Conservation (phyloP, 257 asterid genomes). For the Solanum piurae region DNA sequence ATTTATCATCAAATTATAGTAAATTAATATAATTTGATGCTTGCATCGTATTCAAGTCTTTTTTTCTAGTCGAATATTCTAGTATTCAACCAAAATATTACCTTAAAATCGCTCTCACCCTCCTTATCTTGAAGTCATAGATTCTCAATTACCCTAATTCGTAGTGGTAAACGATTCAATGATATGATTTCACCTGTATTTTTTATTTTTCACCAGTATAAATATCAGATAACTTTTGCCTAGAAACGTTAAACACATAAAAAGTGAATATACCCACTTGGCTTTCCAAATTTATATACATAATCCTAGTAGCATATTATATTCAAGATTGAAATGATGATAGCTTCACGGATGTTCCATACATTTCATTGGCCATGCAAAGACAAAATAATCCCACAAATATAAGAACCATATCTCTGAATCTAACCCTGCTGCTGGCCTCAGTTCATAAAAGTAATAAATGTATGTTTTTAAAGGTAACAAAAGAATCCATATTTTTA, state of each 20-base stretch:
- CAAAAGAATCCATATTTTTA: background rate
- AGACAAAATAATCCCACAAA: slow-evolving; percentile 32
- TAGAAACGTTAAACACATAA: background rate
- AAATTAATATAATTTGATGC: background rate
- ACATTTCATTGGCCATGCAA: slow-evolving; percentile 12
- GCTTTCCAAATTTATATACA: background rate
- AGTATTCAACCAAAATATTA: background rate
- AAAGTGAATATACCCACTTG: background rate
- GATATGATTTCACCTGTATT: background rate
- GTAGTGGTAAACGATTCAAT: background rate
- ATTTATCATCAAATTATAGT: background rate
- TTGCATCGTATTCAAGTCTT: background rate
- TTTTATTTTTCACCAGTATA: background rate
- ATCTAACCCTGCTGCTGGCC: slow-evolving; percentile 28
- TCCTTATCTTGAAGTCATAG: too few species aligned
- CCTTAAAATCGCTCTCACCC: too few species aligned
- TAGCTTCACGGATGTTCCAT: slow-evolving; percentile 1
- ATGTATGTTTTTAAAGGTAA: slow-evolving; percentile 1
- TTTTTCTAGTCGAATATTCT: background rate
- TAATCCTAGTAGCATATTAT: background rate
- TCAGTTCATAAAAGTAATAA: slow-evolving; percentile 17
- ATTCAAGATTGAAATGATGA: slow-evolving; percentile 15
- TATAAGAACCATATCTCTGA: slow-evolving; percentile 19
- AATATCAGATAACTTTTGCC: background rate
- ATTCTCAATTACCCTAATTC: background rate